phyloP scores from a whole-genome alignment of 768 basidiomycete species.

The Royoungia palumana region DNA sequence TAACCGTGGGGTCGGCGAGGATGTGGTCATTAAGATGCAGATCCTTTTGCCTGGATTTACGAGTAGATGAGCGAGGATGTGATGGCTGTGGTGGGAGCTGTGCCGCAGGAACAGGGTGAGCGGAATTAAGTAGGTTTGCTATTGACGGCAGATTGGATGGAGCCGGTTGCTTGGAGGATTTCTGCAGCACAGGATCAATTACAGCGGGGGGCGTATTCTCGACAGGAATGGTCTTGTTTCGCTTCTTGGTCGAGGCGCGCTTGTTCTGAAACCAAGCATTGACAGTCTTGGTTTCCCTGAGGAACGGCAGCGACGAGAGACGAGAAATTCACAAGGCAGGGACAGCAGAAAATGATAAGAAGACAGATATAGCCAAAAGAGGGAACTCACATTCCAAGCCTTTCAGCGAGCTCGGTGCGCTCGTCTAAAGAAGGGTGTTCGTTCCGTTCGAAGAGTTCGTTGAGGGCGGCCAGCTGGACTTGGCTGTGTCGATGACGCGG shows the following conservation, averaged over 20 bases:
- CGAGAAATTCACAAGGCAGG: background rate
- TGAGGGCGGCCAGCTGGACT: constrained; percentile 69
- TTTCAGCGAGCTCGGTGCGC: constrained; percentile 64
- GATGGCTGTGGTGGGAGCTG: constrained; percentile 20
- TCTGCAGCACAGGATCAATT: constrained; percentile 20
- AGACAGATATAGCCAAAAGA: constrained; percentile 23
- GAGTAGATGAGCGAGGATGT: constrained; percentile 24
- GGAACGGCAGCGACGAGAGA: constrained; percentile 11
- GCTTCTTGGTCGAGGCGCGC: constrained; percentile 78
- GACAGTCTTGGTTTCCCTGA: constrained; percentile 81
- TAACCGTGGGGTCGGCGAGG: constrained; percentile 20
- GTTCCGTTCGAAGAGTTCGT: constrained; percentile 72
- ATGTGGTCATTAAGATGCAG: constrained; percentile 28
- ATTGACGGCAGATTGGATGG: constrained; percentile 34
- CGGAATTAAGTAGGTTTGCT: constrained; percentile 40
- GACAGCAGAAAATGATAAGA: constrained; percentile 20
- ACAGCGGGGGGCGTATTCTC: constrained; percentile 33
- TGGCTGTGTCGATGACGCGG: constrained; percentile 76
- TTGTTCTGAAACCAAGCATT: constrained; percentile 89
- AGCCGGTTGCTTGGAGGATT: constrained; percentile 25
- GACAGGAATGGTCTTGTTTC: constrained; percentile 41
- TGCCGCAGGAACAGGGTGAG: constrained; percentile 23
- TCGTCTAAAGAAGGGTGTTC: constrained; percentile 73
- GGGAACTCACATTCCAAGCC: constrained; percentile 68
- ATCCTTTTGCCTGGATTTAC: constrained; percentile 33